phyloP scores from a whole-genome alignment of 2,329 filamentous ascomycete genomes.

The Pezizomycotina sp. region DNA sequence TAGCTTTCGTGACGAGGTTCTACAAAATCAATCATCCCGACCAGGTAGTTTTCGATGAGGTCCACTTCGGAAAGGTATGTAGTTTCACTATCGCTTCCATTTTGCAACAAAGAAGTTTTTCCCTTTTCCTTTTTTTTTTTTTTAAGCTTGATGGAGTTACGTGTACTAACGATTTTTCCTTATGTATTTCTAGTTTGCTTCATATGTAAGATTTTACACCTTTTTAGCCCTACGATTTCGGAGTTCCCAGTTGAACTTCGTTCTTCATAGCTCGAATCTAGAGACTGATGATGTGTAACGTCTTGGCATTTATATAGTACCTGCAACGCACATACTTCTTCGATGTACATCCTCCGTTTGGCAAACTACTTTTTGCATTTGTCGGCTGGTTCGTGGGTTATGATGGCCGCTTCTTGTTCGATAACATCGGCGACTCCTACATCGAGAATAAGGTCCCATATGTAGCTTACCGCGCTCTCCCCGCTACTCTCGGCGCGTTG shows the following conservation, averaged over 20 bases:
- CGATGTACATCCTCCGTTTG: constrained; percentile 95
- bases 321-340: constrained; percentile 98
- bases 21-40: constrained; percentile 91
- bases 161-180: too few species aligned
- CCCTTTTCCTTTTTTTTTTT: background rate
- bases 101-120: background rate
- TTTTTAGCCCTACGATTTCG: too few species aligned
- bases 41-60: constrained; percentile 96
- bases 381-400: constrained; percentile 97
- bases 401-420: constrained; percentile 92
- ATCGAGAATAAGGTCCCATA: constrained; percentile 94
- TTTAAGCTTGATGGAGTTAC: background rate
- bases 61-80: constrained; percentile 94
- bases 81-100: constrained; percentile 1
- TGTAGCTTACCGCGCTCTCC: constrained; percentile 84
- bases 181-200: constrained; percentile 18
- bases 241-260: too few species aligned
- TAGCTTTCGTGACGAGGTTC: constrained; percentile 85
- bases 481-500: constrained; percentile 75
- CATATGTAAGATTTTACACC: constrained; percentile 9
- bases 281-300: too few species aligned
- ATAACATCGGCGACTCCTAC: constrained; percentile 98
- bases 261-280: too few species aligned
- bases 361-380: constrained; percentile 91
- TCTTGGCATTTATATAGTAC: constrained; percentile 55